Percentiles rank a stretch among this genome's conserved stretches.
Evolutionary conservation across 805 yeast genomes (phyloP).

Genomic region (Metahyphopichia silvanorum): DNA sequence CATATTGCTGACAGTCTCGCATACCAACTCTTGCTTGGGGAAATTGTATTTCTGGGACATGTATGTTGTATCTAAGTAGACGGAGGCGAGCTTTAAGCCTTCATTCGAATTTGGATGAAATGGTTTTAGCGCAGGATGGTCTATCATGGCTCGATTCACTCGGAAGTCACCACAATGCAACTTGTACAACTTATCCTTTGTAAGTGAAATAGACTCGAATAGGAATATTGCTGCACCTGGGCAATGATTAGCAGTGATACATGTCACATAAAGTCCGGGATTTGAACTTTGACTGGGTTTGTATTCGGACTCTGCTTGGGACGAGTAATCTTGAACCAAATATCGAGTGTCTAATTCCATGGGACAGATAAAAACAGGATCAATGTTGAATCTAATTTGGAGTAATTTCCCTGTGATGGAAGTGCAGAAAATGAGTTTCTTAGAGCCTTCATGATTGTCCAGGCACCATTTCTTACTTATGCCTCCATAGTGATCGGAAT

Average conservation of each 20-base stretch:
- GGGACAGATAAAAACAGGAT: conserved; percentile 42
- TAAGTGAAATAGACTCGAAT: conserved; percentile 46
- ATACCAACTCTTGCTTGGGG: conserved; percentile 72
- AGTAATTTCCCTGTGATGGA: conserved; percentile 62
- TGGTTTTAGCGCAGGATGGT: conserved; percentile 25
- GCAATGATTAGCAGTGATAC: conserved; percentile 90
- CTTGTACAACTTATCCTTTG: conserved; percentile 24
- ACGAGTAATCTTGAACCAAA: conserved; percentile 12
- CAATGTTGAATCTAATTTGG: conserved; percentile 51
- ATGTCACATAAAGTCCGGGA: conserved; percentile 49
- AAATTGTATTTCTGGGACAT: conserved; percentile 70
- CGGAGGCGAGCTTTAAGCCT: conserved; percentile 41
- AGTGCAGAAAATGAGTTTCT: conserved; percentile 62
- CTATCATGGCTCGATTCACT: conserved; percentile 53
- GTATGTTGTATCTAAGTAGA: conserved; percentile 91
- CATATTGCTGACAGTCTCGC: conserved; percentile 56
- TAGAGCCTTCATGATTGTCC: conserved; percentile 12
- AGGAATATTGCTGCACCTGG: conserved; percentile 90
- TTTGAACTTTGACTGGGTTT: conserved; percentile 13
- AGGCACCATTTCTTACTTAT: conserved; percentile 69
- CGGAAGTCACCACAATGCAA: conserved; percentile 96
- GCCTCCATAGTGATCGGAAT: conserved; percentile 93
- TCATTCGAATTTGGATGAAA: conserved; percentile 13
- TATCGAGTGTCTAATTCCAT: conserved; percentile 41
- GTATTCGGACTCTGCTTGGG: conserved; percentile 6